Base-by-base conservation (phyloP, 2,329 filamentous ascomycete genomes). In the Xylaria hypoxylon region DNA sequence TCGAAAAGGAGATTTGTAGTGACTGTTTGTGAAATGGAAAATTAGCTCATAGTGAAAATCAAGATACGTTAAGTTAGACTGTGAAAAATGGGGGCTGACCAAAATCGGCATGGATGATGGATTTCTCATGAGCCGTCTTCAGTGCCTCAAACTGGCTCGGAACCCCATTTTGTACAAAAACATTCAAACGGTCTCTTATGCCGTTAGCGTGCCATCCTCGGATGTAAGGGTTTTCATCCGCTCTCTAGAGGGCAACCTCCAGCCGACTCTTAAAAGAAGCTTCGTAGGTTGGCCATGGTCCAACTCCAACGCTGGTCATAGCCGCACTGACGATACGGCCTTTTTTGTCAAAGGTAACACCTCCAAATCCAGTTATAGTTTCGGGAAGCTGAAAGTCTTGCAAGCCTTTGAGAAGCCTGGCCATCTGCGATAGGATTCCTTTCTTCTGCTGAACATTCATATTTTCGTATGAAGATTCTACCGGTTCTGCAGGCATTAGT, bases 341-440 rank as follows among this genome's bases (percentile, higher is more conserved):
- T n/a, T 44, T 62, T 13, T 62, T 64, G 67, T 77, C 76, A 71
- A 78, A 79, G 8, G 70, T 76, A 24, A 78, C 65, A 7, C 78
- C 77, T 15, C 77, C 77, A 50, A 71, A 77, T 22, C 70, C 71
- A 6, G 62, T 69, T 56, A 79, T 75, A 58, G 67, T 76, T n/a
- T 68, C 58, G 22, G 77, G 77, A 42, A 79, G 73, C 65, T 70
- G 31, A 69, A 71, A 78, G 40, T 73, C 70, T 67, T 79, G 77
- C 48, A 79, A 71, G 11, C 50, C 69, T 63, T 75, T 74, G 50
- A 80, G 68, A 17, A 80, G 44, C 24, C 59, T 38, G 15, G 76
- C 76, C 71, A 78, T 76, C 61, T 79, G 74, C 5, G 70, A 67
- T 19, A 79, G 60, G 42, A 78, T 74, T n/a, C 24, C 42, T 26